Evolutionary conservation across 1,284 basidiomycete species (phyloP).

Genomic region (Rhizopogon parksii): DNA sequence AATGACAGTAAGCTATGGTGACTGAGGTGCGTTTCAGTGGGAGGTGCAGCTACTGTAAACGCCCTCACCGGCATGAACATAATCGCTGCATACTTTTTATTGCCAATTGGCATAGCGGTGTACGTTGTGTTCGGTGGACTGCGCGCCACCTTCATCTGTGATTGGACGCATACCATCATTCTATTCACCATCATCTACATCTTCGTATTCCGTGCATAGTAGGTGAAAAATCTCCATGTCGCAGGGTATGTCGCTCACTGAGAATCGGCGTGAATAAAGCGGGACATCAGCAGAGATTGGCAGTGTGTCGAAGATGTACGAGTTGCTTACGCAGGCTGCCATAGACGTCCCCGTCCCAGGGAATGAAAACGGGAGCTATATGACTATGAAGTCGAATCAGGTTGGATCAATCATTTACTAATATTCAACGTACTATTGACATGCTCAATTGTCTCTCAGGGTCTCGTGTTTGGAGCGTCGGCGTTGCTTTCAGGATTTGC

Average conservation of each 20-base stretch:
- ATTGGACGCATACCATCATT: constrained; percentile 46
- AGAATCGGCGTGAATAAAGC: constrained; percentile 16
- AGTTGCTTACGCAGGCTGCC: constrained; percentile 39
- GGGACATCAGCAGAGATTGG: constrained; percentile 37
- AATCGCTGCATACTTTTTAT: constrained; percentile 56
- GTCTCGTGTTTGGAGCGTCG: constrained; percentile 47
- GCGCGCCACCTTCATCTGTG: constrained; percentile 48
- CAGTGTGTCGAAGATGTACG: constrained; percentile 36
- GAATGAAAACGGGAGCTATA: constrained; percentile 47
- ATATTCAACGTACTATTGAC: background rate
- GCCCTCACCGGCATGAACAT: constrained; percentile 63
- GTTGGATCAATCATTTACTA: background rate
- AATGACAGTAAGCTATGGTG: background rate
- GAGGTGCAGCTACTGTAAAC: constrained; percentile 58
- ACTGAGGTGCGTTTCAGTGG: constrained; percentile 27
- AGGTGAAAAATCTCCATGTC: constrained; percentile 16
- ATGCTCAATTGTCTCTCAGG: constrained; percentile 18
- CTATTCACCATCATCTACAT: constrained; percentile 46
- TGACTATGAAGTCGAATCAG: constrained; percentile 52
- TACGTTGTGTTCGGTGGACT: constrained; percentile 46
- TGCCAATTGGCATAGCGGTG: constrained; percentile 38
- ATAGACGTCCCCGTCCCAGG: constrained; percentile 39
- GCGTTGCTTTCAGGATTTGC: constrained; percentile 41
- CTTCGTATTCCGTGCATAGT: constrained; percentile 42
- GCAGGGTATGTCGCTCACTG: constrained; percentile 3